Evolutionary conservation across 2,329 filamentous ascomycete species (phyloP), one percentile per base, ranked within the genome.

Genomic region (Mycosphaerelloides madeirae): DNA sequence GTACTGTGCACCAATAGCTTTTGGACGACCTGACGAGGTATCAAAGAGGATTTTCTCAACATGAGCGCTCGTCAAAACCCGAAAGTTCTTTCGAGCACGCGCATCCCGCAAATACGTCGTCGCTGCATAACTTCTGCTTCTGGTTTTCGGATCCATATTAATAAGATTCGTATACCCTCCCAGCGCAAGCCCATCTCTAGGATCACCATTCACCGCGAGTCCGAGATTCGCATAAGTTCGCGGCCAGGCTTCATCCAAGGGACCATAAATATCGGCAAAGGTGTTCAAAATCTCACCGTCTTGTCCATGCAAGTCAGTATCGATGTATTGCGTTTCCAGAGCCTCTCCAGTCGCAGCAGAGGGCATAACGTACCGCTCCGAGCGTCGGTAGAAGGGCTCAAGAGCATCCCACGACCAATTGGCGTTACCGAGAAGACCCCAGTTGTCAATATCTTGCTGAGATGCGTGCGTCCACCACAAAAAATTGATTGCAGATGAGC

Each of bases 401-500:
- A 54, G 36, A 4, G 31, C 37, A 15, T 44, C 20, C 51, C 48
- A 53, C 43, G 64, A 66, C 65, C 74, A 79, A 6, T 52, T 53
- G 0, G 22, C 25, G 32, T 61, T 60, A 12, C 58, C 59, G 2
- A 60, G 45, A 11, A 45, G 42, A 4, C 49, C 61, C 66, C 66
- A 69, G 12, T 55, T 59, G 48, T 68, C 54, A 31, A 61, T 45
- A 20, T 52, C 45, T 15, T 39, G 22, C 37, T 46, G 39, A 3
- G 48, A 50, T 13, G 48, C 44, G 29, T 53, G 43, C 3, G 43
- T 53, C 40, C 42, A 46, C 44, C 44, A 48, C 8, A 50, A 37
- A 19, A 64, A 64, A 42, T 69, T 69, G 29, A 69, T 65, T 1
- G 61, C 61, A 8, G 59, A 64, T 22, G 60, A 61, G 7, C 68